phyloP scores from a whole-genome alignment of 768 basidiomycete genomes.

The Mrakia hoshinonis region DNA sequence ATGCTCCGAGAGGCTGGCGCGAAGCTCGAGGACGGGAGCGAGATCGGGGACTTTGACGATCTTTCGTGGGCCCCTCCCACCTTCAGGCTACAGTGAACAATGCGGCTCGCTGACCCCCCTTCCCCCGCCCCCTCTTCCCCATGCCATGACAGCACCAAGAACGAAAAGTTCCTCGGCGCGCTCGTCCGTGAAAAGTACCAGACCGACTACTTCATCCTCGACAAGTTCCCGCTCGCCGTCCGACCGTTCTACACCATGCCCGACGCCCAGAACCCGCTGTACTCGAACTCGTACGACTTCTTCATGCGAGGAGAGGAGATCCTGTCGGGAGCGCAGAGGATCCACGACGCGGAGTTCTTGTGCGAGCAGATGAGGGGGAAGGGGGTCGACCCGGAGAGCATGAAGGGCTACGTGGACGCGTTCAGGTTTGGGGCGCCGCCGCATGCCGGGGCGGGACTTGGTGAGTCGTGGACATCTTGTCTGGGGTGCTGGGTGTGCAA shows the following conservation, averaged over 20 bases:
- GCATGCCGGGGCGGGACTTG: conserved; percentile 95
- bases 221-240: conserved; percentile 93
- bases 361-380: conserved; percentile 73
- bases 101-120: conserved; percentile 1
- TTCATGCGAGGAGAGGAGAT: conserved; percentile 99
- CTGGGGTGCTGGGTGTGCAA: background rate
- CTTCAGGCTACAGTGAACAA: background rate
- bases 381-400: conserved; percentile 75
- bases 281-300: conserved; percentile 99
- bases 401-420: conserved; percentile 86
- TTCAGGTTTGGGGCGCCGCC: conserved; percentile 93
- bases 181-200: conserved; percentile 87
- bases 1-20: conserved; percentile 73
- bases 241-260: conserved; percentile 99
- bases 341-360: conserved; percentile 79
- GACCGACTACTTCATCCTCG: conserved; percentile 97
- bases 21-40: conserved; percentile 38
- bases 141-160: conserved; percentile 67
- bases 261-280: conserved; percentile 78
- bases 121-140: conserved; percentile 22
- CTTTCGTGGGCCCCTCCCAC: conserved; percentile 47
- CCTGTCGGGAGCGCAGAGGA: conserved; percentile 92
- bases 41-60: conserved; percentile 68
- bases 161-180: conserved; percentile 85
- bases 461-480: conserved; percentile 35